Base-by-base conservation (phyloP, 345 rosid species). In the Hibiscus syriacus region DNA sequence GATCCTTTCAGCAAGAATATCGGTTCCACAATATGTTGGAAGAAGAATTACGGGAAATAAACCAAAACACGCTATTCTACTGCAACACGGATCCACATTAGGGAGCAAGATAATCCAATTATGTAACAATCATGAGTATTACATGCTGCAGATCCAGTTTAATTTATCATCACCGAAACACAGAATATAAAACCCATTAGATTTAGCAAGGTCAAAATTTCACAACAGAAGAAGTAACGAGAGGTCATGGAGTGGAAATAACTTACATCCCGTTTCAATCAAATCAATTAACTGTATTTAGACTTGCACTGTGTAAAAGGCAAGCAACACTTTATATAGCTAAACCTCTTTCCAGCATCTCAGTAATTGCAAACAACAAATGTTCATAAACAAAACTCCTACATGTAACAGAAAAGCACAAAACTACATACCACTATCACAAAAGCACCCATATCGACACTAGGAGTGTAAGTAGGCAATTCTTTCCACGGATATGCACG, bases 381-480 rank as follows among this genome's bases (percentile, higher is more conserved):
- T 12, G 6, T 34, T 46, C 25, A 46, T 43, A 64, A 64, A 20
- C 29, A 22, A 20, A 66, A 11, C 38, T 34, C 38, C 38, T 34
- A 34, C 38, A 34, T 34, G 38, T 34, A 5, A 6, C 38, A 34
- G 8, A 34, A 34, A 34, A 34, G 38, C 10, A 34, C 38, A 34
- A n/a, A n/a, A n/a, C 5, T 54, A 66, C 88, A 73, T 87, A 93
- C 96, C 97, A 90, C 99, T 73, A 94, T 86, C 55, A 94, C 99
- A 76, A 89, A 94, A 1, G 97, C 92, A 41, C 99, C 99, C 99
- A 90, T 89, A 85, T 94, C 97, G 0, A 90, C 97, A 74, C 96
- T 91, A 26, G 97, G 99, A 79, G 97, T 94, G 84, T 77, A 94
- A 2, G 96, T 85, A 0, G 91, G 79, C 71, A 90, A 76, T 91